Evolutionary conservation across 2,329 filamentous ascomycete species (phyloP).

Genomic region (Penicillium sp.): DNA sequence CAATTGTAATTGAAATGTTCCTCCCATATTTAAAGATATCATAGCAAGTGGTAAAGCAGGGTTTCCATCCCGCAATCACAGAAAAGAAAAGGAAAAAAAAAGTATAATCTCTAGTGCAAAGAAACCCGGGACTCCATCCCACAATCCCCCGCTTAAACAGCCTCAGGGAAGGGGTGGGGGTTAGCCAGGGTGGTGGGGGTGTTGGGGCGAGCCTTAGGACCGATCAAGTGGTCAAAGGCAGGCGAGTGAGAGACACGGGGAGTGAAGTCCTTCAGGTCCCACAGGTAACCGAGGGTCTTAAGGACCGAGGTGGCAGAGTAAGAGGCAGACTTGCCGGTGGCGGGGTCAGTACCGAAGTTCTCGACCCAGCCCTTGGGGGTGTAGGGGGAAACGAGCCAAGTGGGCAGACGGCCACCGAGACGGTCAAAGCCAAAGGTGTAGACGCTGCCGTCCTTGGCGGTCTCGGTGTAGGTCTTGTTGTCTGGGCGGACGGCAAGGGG

Average conservation of each 20-base stretch:
- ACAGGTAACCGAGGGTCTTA: constrained; percentile 35
- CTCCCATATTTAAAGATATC: too few species aligned
- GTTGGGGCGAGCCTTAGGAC: constrained; percentile 12
- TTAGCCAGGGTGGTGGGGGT: constrained; percentile 21
- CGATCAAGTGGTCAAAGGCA: constrained; percentile 35
- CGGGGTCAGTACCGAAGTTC: constrained; percentile 32
- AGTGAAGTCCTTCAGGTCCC: constrained; percentile 34
- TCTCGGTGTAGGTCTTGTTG: constrained; percentile 39
- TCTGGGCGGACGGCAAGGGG: constrained; percentile 39
- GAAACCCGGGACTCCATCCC: not conserved
- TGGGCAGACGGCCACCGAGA: constrained; percentile 34
- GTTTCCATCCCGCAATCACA: not conserved
- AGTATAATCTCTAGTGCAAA: not conserved
- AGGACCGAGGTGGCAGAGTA: constrained; percentile 36
- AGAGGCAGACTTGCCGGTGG: constrained; percentile 26
- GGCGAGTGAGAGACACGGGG: constrained; percentile 34
- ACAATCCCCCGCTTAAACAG: constrained; percentile 10
- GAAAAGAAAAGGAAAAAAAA: not conserved
- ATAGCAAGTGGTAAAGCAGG: not conserved
- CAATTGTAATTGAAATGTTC: too few species aligned
- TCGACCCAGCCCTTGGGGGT: constrained; percentile 28
- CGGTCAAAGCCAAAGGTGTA: constrained; percentile 34
- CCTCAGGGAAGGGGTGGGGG: constrained; percentile 28
- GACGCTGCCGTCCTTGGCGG: constrained; percentile 23
- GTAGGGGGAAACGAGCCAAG: constrained; percentile 35